These are phyloP conservation scores for Biscutella laevigata DNA, from an alignment of 441 rosid genomes.

Conservation along the genomic window DNA sequence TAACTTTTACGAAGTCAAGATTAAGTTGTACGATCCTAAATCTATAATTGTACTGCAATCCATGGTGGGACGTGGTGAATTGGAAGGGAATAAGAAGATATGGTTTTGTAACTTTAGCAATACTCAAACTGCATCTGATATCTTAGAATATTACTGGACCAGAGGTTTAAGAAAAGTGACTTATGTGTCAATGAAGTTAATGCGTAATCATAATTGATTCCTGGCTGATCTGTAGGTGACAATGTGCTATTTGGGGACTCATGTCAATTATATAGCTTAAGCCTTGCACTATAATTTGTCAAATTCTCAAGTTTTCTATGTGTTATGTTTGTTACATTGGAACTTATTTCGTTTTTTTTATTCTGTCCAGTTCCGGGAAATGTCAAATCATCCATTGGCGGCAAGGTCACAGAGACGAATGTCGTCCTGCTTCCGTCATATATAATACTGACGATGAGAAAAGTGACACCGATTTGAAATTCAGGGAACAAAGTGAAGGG, in stretches of 20 bases:
- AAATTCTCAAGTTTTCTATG: background rate
- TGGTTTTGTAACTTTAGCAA: constrained; percentile 3
- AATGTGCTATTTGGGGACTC: background rate
- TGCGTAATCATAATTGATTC: background rate
- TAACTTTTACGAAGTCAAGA: background rate
- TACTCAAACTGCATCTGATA: constrained; percentile 14
- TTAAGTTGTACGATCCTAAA: background rate
- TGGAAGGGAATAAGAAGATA: constrained; percentile 2
- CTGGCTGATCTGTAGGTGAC: background rate
- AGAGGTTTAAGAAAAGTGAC: background rate
- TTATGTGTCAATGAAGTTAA: background rate
- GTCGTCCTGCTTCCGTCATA: constrained; percentile 37
- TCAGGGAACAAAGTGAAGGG: constrained; percentile 20
- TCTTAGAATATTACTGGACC: constrained; percentile 5
- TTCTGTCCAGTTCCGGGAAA: constrained; percentile 57
- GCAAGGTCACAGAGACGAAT: constrained; percentile 93
- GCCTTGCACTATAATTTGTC: background rate
- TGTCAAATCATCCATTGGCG: constrained; percentile 96
- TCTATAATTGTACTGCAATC: background rate
- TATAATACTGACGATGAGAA: constrained; percentile 29
- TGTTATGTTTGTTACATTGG: background rate
- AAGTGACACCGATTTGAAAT: constrained; percentile 26
- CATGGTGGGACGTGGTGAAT: background rate
- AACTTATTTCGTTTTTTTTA: constrained; percentile 1
- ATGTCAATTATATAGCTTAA: constrained; percentile 4